Percentiles rank a stretch among this genome's conserved stretches.
Conservation (phyloP, 2,329 filamentous ascomycete genomes). For the Chaetoscypha palmicola region DNA sequence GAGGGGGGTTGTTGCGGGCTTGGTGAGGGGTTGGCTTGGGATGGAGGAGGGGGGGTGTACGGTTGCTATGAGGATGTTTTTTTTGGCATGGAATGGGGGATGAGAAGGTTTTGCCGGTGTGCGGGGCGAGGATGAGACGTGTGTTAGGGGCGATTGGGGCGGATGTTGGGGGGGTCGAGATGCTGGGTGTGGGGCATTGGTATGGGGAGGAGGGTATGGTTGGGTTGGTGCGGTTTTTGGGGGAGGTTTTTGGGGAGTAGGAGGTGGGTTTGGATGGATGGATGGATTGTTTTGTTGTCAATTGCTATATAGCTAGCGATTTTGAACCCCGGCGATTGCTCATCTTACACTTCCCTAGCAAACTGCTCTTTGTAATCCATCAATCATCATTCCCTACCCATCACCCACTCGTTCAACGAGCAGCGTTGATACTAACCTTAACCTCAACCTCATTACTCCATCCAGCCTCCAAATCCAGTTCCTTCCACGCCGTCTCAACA, state of each 20-base stretch:
- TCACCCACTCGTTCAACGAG: neutral
- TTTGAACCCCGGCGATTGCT: neutral
- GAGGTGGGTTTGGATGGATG: neutral
- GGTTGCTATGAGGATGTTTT: neutral
- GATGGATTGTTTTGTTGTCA: too few relatives aligned
- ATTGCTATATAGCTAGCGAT: too few relatives aligned
- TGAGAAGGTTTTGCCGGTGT: conserved; percentile 13
- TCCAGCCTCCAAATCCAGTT: conserved; percentile 59
- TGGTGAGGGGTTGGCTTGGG: conserved; percentile 1
- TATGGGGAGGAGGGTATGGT: conserved; percentile 12
- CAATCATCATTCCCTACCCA: neutral
- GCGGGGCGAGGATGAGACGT: neutral
- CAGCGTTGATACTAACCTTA: conserved; percentile 30
- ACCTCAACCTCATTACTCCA: conserved; percentile 78
- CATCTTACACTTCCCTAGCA: neutral
- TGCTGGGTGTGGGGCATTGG: conserved; percentile 16
- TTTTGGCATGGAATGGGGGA: conserved; percentile 22
- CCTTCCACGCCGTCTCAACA: conserved; percentile 67
- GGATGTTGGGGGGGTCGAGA: conserved; percentile 8
- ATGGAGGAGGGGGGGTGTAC: neutral
- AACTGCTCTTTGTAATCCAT: neutral
- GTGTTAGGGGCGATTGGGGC: conserved; percentile 1
- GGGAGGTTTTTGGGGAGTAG: conserved; percentile 6
- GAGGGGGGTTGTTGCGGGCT: neutral
- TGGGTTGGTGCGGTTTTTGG: conserved; percentile 13